Evolutionary conservation across 805 yeast genomes (phyloP), one percentile per base, ranked within the genome.

Genomic region (Torulaspora indica): DNA sequence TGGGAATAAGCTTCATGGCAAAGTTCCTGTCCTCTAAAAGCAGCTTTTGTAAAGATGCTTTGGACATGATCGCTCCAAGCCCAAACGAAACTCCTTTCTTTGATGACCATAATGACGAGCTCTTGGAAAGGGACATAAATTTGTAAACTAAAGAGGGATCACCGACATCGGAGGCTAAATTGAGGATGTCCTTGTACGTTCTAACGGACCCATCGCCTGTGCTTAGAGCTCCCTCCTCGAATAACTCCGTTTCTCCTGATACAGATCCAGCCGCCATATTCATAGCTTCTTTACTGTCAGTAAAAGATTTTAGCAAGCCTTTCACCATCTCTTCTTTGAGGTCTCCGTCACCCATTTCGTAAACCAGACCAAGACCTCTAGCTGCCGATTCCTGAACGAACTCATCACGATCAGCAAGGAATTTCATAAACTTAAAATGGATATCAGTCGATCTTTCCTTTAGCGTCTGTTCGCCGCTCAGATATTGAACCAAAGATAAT

Each of bases 41-140:
- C 56, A 85, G 65, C 8, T 77, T 74, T 48, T 82, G 85, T 40
- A 91, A 69, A 47, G 85, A 81, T 0, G 90, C 73, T 55, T 85
- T 86, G 2, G 95, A 82, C 61, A 91, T 68, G 35, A 91, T 82
- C 0, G 87, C 81, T 8, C 96, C 91, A 29, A 91, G 71, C 0
- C 98, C 97, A 68, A 86, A 91, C 0, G 98, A 98, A 56, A 89
- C 80, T 40, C 98, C 98, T 52, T 85, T 86, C 60, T 95, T 73
- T 0, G 96, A 85, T 0, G 95, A 78, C 98, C 98, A 91, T 15
- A 90, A 66, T 0, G 93, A 81, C 0, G 96, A 86, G 41, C 82
- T 82, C 50, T 86, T 82, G 0, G 97, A 95, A 45, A 91, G 68
- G 0, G 95, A 81, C 96, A 91, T 88, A 61, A 91, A 91, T 59